These are phyloP conservation scores for Camellia japonica DNA, from an alignment of 148 eudicot genomes.

Conservation along the genomic window DNA sequence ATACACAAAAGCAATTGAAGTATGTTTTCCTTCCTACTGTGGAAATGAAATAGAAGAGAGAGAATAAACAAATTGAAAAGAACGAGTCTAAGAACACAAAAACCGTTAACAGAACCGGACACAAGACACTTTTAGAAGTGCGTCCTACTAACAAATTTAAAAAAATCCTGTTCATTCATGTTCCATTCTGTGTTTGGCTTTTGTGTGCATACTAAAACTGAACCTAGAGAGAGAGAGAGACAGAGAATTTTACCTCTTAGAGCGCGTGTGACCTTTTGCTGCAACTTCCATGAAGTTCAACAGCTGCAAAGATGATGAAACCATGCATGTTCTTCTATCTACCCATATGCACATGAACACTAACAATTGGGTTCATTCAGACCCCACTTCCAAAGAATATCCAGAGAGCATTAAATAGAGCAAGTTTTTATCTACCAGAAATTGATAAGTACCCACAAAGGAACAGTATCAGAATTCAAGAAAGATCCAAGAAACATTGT, in stretches of 20 bases:
- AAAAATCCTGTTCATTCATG: too few relatives aligned
- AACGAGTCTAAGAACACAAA: too few relatives aligned
- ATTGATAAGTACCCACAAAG: constrained; percentile 26
- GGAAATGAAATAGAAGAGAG: background rate
- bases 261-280: constrained; percentile 20
- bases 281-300: constrained; percentile 11
- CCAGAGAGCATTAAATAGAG: constrained; percentile 37
- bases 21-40: too few relatives aligned
- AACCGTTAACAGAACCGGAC: too few relatives aligned
- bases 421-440: constrained; percentile 26
- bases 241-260: constrained; percentile 4
- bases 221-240: background rate
- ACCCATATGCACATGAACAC: constrained; percentile 11
- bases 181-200: too few relatives aligned
- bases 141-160: too few relatives aligned
- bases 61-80: background rate
- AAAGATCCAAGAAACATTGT: constrained; percentile 36
- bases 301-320: constrained; percentile 10
- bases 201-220: too few relatives aligned
- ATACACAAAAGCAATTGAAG: too few relatives aligned
- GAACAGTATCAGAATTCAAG: constrained; percentile 18
- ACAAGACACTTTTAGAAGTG: too few relatives aligned
- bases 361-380: background rate
- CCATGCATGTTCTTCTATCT: background rate
- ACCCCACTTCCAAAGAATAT: constrained; percentile 11